Evolutionary conservation across 805 yeast genomes (phyloP).

Genomic region (Yueomyces sinensis): DNA sequence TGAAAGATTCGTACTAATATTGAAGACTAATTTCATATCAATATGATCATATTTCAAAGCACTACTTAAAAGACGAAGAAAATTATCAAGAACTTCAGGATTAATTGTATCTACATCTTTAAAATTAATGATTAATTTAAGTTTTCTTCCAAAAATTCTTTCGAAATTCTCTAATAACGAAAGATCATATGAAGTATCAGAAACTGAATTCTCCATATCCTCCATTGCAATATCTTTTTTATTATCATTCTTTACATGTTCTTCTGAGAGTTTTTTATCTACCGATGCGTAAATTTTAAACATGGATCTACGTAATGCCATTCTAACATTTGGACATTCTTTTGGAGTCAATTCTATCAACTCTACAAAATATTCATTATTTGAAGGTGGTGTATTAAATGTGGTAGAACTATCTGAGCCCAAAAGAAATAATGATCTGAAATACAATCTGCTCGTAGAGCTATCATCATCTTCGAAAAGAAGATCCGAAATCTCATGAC

Average conservation of each 20-base stretch:
- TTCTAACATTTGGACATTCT: slow-evolving; percentile 26
- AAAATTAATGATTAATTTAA: slow-evolving; percentile 20
- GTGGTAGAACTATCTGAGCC: slow-evolving; percentile 33
- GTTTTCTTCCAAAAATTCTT: slow-evolving; percentile 12
- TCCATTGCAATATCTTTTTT: slow-evolving; percentile 1
- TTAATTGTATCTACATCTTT: slow-evolving; percentile 24
- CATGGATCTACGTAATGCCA: slow-evolving; percentile 25
- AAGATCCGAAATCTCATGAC: slow-evolving; percentile 19
- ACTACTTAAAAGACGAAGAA: slow-evolving; percentile 15
- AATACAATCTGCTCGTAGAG: slow-evolving; percentile 3
- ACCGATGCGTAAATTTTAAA: slow-evolving; percentile 18
- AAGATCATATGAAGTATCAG: slow-evolving; percentile 15
- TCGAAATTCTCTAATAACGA: slow-evolving; percentile 22
- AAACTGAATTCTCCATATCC: not conserved
- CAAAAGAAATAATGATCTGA: slow-evolving; percentile 28
- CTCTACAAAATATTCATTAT: slow-evolving; percentile 10
- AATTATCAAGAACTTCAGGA: slow-evolving; percentile 16
- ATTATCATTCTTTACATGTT: slow-evolving; percentile 2
- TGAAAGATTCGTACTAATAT: slow-evolving; percentile 21
- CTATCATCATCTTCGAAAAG: slow-evolving; percentile 6
- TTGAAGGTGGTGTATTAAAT: slow-evolving; percentile 21
- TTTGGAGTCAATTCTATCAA: slow-evolving; percentile 26
- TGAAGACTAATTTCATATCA: slow-evolving; percentile 17
- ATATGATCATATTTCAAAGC: slow-evolving; percentile 17
- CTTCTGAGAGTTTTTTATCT: slow-evolving; percentile 6